These are phyloP conservation scores for Cladobotryum protrusum DNA, from an alignment of 2,329 filamentous ascomycete genomes.

Conservation along the genomic window DNA sequence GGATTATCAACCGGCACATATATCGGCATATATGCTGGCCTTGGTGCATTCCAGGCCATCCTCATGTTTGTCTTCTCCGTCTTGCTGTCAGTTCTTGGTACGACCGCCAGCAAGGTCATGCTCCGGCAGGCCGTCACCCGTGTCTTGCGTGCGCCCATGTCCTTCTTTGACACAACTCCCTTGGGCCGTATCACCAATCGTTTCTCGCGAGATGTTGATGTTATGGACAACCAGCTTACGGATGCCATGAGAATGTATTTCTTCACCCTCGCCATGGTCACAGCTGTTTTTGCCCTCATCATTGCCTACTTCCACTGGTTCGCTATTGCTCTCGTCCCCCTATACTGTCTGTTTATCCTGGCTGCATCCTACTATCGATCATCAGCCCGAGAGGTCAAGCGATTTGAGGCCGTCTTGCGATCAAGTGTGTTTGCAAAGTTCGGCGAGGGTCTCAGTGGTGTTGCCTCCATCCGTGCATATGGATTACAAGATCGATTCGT, in stretches of 20 bases:
- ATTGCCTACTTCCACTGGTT: slow-evolving; percentile 96
- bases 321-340: slow-evolving; percentile 51
- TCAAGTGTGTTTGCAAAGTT: slow-evolving; percentile 89
- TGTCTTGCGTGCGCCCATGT: slow-evolving; percentile 69
- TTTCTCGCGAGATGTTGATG: slow-evolving; percentile 90
- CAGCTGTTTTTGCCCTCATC: slow-evolving; percentile 79
- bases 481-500: slow-evolving; percentile 73
- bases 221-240: slow-evolving; percentile 89
- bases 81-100: slow-evolving; percentile 70
- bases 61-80: slow-evolving; percentile 79
- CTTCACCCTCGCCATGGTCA: slow-evolving; percentile 74
- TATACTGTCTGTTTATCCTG: slow-evolving; percentile 72
- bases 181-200: slow-evolving; percentile 93
- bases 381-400: slow-evolving; percentile 89
- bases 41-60: slow-evolving; percentile 65
- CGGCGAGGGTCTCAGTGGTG: slow-evolving; percentile 77
- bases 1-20: slow-evolving; percentile 61
- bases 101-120: slow-evolving; percentile 74
- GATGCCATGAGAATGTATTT: slow-evolving; percentile 93
- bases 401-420: slow-evolving; percentile 83
- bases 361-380: slow-evolving; percentile 83
- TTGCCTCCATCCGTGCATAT: slow-evolving; percentile 83
- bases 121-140: slow-evolving; percentile 72
- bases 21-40: slow-evolving; percentile 63
- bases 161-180: slow-evolving; percentile 96